These are phyloP conservation scores for Saccharomycodes ludwigii DNA, from an alignment of 805 yeast genomes.

Conservation along the genomic window DNA sequence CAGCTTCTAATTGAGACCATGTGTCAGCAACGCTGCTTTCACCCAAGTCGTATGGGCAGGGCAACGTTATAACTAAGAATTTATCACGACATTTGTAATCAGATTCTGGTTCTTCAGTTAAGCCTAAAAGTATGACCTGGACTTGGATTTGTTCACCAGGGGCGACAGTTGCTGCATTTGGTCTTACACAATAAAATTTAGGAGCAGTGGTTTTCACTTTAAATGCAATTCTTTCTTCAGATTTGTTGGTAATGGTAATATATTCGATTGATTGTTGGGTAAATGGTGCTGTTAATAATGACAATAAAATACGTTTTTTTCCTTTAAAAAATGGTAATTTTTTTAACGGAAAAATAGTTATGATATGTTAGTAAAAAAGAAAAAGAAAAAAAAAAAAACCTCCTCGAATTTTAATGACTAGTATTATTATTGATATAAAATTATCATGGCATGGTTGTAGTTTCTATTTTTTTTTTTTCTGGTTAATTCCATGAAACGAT, in stretches of 20 bases:
- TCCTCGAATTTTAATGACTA: too few species aligned
- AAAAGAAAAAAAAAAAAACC: too few species aligned
- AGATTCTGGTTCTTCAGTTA: slow-evolving; percentile 58
- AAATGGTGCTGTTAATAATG: slow-evolving; percentile 59
- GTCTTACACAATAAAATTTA: slow-evolving; percentile 88
- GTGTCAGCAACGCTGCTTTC: slow-evolving; percentile 49
- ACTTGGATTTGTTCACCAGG: slow-evolving; percentile 69
- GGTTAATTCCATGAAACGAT: too few species aligned
- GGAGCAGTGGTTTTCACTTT: slow-evolving; percentile 99
- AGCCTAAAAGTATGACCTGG: slow-evolving; percentile 76
- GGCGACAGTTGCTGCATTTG: slow-evolving; percentile 71
- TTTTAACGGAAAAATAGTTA: neutral
- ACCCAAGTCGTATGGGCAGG: slow-evolving; percentile 48
- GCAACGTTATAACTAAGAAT: slow-evolving; percentile 78
- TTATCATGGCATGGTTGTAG: too few species aligned
- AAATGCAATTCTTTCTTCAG: slow-evolving; percentile 59
- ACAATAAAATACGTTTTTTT: slow-evolving; percentile 2
- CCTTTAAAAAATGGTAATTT: slow-evolving; percentile 7
- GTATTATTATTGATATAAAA: too few species aligned
- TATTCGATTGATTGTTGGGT: slow-evolving; percentile 56
- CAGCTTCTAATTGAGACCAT: slow-evolving; percentile 65
- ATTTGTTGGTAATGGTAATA: slow-evolving; percentile 40
- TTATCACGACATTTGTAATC: slow-evolving; percentile 82
- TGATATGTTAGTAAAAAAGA: slow-evolving; percentile 1
- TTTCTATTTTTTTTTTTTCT: too few species aligned